Percentiles rank a stretch among this genome's conserved stretches.
phyloP scores from a whole-genome alignment of 768 basidiomycete species.

The Mycena metata region DNA sequence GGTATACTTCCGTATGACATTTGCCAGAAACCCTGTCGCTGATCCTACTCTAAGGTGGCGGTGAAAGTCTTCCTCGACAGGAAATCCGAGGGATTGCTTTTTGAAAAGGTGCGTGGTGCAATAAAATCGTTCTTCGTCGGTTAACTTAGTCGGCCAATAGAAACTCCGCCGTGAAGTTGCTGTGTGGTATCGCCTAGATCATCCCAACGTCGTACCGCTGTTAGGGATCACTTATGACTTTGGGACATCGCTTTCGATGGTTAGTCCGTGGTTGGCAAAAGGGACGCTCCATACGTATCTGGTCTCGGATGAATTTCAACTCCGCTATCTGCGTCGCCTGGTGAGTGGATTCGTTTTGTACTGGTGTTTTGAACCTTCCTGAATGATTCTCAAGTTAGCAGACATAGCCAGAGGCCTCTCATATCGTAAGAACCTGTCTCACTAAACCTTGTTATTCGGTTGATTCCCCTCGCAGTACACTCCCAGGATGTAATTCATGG shows the following conservation, averaged over 20 bases:
- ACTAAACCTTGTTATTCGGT: background rate
- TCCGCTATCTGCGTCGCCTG: background rate
- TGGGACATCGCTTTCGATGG: constrained; percentile 22
- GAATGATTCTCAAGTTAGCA: background rate
- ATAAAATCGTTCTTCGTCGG: fast-evolving
- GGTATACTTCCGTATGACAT: background rate
- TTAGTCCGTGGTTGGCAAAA: constrained; percentile 8
- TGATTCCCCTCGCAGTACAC: background rate
- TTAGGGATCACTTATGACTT: constrained; percentile 22
- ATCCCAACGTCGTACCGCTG: constrained; percentile 13
- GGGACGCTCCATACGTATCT: constrained; percentile 14
- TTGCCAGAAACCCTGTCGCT: background rate
- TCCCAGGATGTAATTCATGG: constrained; percentile 13
- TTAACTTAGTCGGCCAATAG: background rate
- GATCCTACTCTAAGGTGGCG: background rate
- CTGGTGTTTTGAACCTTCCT: no score
- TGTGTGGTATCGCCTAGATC: constrained; percentile 18
- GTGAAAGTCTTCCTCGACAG: constrained; percentile 22
- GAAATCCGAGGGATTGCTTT: constrained; percentile 2
- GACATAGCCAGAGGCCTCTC: constrained; percentile 1
- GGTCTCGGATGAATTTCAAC: background rate
- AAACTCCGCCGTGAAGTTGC: constrained; percentile 21
- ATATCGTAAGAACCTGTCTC: background rate
- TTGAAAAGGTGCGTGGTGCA: constrained; percentile 1
- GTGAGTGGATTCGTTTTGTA: background rate